Percentiles rank a stretch among this genome's conserved stretches.
Conservation (phyloP, 169 alveolate genomes). For the Plasmodium gallinaceum region DNA sequence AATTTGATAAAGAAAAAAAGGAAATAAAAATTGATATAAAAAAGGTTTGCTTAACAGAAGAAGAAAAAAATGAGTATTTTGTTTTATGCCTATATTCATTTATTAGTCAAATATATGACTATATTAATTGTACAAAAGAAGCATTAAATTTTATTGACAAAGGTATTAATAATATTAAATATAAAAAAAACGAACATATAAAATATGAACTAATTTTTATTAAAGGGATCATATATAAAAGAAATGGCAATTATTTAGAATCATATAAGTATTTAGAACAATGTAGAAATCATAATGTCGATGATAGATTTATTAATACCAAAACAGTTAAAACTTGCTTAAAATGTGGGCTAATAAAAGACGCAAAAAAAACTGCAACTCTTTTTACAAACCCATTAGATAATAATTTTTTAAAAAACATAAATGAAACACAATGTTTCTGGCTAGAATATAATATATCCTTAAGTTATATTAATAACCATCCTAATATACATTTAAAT, state of each 20-base stretch:
- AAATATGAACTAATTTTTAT: constrained; percentile 65
- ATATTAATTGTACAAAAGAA: constrained; percentile 51
- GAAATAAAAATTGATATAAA: constrained; percentile 70
- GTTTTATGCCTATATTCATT: constrained; percentile 57
- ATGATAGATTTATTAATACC: constrained; percentile 58
- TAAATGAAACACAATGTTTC: constrained; percentile 67
- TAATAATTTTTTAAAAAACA: constrained; percentile 63
- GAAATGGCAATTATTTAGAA: constrained; percentile 66
- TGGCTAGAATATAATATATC: constrained; percentile 62
- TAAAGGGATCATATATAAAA: constrained; percentile 73
- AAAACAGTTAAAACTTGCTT: constrained; percentile 55
- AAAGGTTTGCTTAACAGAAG: constrained; percentile 25
- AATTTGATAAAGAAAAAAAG: constrained; percentile 28
- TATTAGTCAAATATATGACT: constrained; percentile 74
- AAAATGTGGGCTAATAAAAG: constrained; percentile 68
- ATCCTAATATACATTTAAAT: constrained; percentile 52
- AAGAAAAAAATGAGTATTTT: constrained; percentile 60
- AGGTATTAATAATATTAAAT: constrained; percentile 30
- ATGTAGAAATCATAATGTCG: constrained; percentile 49
- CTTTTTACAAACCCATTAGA: constrained; percentile 66
- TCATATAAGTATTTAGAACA: constrained; percentile 51
- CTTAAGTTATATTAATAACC: constrained; percentile 20
- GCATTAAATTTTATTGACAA: constrained; percentile 35
- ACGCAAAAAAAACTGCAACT: constrained; percentile 55
- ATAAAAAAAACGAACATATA: constrained; percentile 21